These are phyloP conservation scores for Cytospora chrysosperma DNA, from an alignment of 2,329 filamentous ascomycete species.

Conservation along the genomic window DNA sequence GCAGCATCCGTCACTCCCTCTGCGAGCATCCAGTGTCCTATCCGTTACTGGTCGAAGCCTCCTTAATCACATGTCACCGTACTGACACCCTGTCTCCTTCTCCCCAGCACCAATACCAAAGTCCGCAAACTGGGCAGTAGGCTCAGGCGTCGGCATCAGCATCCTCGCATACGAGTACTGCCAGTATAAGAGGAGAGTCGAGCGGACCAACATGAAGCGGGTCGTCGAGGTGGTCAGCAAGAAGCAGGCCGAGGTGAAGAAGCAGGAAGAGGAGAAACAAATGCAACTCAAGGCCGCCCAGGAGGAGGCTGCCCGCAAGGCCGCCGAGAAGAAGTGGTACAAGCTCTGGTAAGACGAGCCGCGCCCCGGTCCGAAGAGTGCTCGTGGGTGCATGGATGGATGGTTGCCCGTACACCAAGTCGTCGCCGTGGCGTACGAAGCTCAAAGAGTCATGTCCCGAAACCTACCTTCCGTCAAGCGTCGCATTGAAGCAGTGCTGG, in stretches of 20 bases:
- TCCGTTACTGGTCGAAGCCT: background rate
- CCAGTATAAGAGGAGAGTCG: slow-evolving; percentile 68
- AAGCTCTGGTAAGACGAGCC: slow-evolving; percentile 50
- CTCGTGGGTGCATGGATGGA: background rate
- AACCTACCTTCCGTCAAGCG: no score
- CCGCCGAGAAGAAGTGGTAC: slow-evolving; percentile 48
- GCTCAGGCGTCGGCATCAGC: slow-evolving; percentile 68
- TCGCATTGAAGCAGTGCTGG: no score
- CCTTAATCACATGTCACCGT: background rate
- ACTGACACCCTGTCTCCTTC: background rate
- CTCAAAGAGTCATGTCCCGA: no score
- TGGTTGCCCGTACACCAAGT: background rate
- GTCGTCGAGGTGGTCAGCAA: slow-evolving; percentile 79
- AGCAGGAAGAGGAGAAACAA: slow-evolving; percentile 50
- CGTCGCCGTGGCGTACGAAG: background rate
- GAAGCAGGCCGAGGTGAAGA: slow-evolving; percentile 61
- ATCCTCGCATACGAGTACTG: slow-evolving; percentile 81
- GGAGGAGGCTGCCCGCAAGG: slow-evolving; percentile 31
- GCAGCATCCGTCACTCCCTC: background rate
- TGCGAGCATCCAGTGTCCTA: background rate
- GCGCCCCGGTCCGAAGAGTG: background rate
- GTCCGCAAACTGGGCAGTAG: slow-evolving; percentile 84
- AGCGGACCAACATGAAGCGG: slow-evolving; percentile 80
- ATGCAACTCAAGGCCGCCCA: slow-evolving; percentile 35
- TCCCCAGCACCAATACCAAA: slow-evolving; percentile 56